Conservation (phyloP, 768 basidiomycete species). For the Kwoniella shandongensis region DNA sequence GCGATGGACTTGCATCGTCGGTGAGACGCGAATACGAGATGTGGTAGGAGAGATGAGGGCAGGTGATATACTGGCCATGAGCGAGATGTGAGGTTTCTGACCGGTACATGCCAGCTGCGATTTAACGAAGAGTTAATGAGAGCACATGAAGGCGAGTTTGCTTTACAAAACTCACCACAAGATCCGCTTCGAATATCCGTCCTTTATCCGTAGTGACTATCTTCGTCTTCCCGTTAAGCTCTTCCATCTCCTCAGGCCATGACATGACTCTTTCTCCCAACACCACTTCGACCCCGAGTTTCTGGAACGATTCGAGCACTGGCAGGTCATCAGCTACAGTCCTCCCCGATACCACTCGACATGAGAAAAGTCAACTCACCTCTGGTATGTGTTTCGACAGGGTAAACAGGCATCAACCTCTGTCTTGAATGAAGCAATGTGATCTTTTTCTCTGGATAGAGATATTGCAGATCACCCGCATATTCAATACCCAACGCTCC, state of each 20-base stretch:
- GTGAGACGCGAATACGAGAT: slow-evolving; percentile 40
- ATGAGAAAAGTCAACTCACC: slow-evolving; percentile 27
- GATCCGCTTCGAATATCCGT: slow-evolving; percentile 43
- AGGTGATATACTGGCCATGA: slow-evolving; percentile 42
- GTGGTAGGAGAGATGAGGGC: slow-evolving; percentile 39
- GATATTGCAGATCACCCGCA: slow-evolving; percentile 54
- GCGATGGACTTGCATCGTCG: slow-evolving; percentile 41
- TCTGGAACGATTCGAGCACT: slow-evolving; percentile 39
- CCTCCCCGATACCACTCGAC: neutral
- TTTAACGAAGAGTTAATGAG: neutral
- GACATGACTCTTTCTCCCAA: slow-evolving; percentile 44
- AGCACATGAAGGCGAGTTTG: neutral
- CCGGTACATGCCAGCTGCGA: slow-evolving; percentile 50
- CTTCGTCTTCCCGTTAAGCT: slow-evolving; percentile 37
- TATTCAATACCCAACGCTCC: slow-evolving; percentile 55
- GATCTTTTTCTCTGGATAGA: slow-evolving; percentile 51
- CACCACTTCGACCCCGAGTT: slow-evolving; percentile 43
- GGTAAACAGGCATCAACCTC: slow-evolving; percentile 53
- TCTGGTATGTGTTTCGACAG: slow-evolving; percentile 48
- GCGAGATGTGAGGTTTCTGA: slow-evolving; percentile 49
- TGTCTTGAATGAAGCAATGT: slow-evolving; percentile 54
- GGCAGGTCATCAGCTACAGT: neutral
- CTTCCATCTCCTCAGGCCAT: slow-evolving; percentile 36
- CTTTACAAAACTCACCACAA: slow-evolving; percentile 45
- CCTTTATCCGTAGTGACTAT: slow-evolving; percentile 44